Percentiles rank a stretch among this genome's conserved stretches.
Evolutionary conservation across 2,329 filamentous ascomycete genomes (phyloP).

Genomic region (Ustilaginoidea virens): DNA sequence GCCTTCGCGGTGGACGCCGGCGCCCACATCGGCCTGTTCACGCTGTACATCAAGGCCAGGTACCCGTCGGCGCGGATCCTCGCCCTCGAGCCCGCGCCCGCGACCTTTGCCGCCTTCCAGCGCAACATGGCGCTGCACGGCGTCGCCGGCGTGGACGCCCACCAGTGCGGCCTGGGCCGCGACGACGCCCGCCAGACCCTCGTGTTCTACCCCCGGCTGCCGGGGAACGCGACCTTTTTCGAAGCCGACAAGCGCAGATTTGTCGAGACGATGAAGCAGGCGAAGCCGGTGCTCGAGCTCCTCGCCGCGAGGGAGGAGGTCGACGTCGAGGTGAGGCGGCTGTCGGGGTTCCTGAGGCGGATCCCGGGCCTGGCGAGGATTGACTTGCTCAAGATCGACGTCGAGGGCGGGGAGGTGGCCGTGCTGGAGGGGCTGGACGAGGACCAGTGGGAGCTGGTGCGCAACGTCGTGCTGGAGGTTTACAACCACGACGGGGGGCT

Average conservation of each 20-base stretch:
- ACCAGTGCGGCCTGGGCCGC: conserved; percentile 7
- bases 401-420: conserved; percentile 11
- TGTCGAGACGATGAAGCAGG: conserved; percentile 1
- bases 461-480: conserved; percentile 10
- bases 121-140: conserved; percentile 9
- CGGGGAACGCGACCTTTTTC: conserved; percentile 11
- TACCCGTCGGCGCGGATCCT: conserved; percentile 10
- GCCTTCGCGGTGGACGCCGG: conserved; percentile 11
- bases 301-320: conserved; percentile 5
- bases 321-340: conserved; percentile 6
- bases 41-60: conserved; percentile 11
- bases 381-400: conserved; percentile 14
- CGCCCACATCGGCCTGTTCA: conserved; percentile 13
- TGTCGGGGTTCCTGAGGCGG: conserved; percentile 9
- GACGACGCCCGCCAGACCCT: conserved; percentile 2
- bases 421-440: conserved; percentile 10
- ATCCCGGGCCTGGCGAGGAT: conserved; percentile 6
- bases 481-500: too few species aligned
- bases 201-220: conserved; percentile 9
- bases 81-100: conserved; percentile 12
- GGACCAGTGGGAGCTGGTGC: conserved; percentile 9
- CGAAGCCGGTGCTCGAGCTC: conserved; percentile 3
- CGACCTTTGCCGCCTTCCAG: conserved; percentile 6
- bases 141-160: conserved; percentile 4
- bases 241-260: conserved; percentile 7